Evolutionary conservation across 2,329 filamentous ascomycete genomes (phyloP).

Genomic region (Hypoxylon sp.): DNA sequence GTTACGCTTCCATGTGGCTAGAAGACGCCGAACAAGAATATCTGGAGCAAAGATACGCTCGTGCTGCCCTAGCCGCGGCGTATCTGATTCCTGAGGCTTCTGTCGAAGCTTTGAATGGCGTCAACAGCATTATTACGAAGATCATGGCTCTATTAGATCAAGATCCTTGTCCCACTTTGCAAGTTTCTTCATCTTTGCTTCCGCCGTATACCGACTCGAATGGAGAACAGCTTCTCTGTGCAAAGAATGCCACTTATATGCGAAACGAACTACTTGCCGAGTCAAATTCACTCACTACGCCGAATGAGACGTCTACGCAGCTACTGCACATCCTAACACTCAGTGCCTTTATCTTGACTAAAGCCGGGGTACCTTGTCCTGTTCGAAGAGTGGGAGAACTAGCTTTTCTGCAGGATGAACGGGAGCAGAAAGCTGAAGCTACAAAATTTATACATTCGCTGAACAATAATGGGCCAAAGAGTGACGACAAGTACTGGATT

Average conservation of each 20-base stretch:
- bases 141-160: slow-evolving; percentile 73
- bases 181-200: slow-evolving; percentile 64
- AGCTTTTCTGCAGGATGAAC: slow-evolving; percentile 72
- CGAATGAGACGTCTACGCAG: slow-evolving; percentile 67
- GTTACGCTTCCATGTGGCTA: slow-evolving; percentile 70
- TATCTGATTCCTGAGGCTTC: slow-evolving; percentile 76
- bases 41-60: slow-evolving; percentile 76
- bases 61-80: slow-evolving; percentile 76
- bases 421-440: slow-evolving; percentile 75
- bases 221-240: slow-evolving; percentile 55
- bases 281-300: slow-evolving; percentile 76
- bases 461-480: slow-evolving; percentile 65
- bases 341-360: slow-evolving; percentile 71
- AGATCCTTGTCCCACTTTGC: slow-evolving; percentile 68
- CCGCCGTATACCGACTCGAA: slow-evolving; percentile 58
- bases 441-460: slow-evolving; percentile 71
- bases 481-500: slow-evolving; percentile 76
- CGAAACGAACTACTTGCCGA: slow-evolving; percentile 69
- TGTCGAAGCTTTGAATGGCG: slow-evolving; percentile 70
- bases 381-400: slow-evolving; percentile 73
- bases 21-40: slow-evolving; percentile 72
- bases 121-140: slow-evolving; percentile 73
- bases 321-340: slow-evolving; percentile 75
- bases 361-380: slow-evolving; percentile 65
- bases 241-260: slow-evolving; percentile 62